Evolutionary conservation across 371 early-diverging fungal species (phyloP), one percentile per base, ranked within the genome.

Genomic region (Rhizopus delemar): DNA sequence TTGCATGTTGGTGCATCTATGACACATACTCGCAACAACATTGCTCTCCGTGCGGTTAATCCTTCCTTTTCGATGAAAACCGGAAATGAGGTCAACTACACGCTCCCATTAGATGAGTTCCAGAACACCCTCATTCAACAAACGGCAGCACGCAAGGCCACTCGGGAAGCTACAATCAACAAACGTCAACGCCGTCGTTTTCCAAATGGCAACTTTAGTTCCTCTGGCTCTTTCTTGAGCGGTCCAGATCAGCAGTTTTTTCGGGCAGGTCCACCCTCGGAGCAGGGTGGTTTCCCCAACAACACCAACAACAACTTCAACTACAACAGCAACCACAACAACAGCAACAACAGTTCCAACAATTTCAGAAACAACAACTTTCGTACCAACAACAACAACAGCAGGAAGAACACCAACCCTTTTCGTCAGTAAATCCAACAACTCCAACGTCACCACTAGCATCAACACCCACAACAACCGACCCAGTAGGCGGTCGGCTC

Each of bases 251-350:
- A 8, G 15, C 31, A 16, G 59, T 60, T 60, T 60, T 59, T 60
- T 60, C 53, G 57, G 28, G 9, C 56, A 43, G 62, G 57, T 57
- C 62, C 62, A 43, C 52, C 62, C 33, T 62, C 62, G 0, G 53
- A 62, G 62, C 62, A 62, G 46, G 57, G 62, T 46, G 62, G 62
- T 62, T 48, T 45, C 60, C 33, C 8, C 49, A 46, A 50, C 56
- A 51, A 45, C 53, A 43, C 0, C 16, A n/a, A n/a, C n/a, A n/a
- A 29, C 57, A 52, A 48, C 53, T 41, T 22, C 29, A 36, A 34
- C 51, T 16, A 48, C 55, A 54, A 35, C 62, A 49, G 38, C 51
- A 33, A 49, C 51, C n/a, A n/a, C n/a, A n/a, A n/a, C n/a, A n/a
- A n/a, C n/a, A n/a, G n/a, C n/a, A n/a, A n/a, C n/a, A n/a, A n/a